phyloP scores from a whole-genome alignment of 257 asterid genomes.

The Scutellaria baicalensis region DNA sequence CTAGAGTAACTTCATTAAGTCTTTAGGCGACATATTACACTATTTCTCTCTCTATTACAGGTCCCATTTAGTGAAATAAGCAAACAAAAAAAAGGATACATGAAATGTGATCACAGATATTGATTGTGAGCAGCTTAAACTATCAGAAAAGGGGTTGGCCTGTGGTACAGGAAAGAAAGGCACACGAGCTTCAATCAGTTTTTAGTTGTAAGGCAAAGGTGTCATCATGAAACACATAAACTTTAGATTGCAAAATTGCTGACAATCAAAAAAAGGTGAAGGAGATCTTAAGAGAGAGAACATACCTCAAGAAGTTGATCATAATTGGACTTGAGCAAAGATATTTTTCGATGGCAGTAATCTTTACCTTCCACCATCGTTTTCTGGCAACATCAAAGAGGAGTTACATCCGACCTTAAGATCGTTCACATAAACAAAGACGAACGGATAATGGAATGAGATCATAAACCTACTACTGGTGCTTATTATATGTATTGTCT shows the following conservation, averaged over 20 bases:
- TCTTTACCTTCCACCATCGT: constrained; percentile 88
- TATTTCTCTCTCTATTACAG: not conserved
- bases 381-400: constrained; percentile 43
- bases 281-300: not conserved
- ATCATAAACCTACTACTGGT: not conserved
- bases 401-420: not conserved
- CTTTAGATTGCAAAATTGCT: not conserved
- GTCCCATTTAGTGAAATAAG: not conserved
- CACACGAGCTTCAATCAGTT: not conserved
- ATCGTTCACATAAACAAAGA: not conserved
- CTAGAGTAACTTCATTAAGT: not conserved
- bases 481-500: not conserved
- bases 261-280: not conserved
- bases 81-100: not conserved
- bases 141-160: not conserved
- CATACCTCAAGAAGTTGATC: constrained; percentile 92
- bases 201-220: not conserved
- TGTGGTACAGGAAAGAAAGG: not conserved
- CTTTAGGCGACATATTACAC: not conserved
- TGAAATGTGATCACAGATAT: not conserved
- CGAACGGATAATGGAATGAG: not conserved
- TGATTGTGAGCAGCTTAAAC: not conserved
- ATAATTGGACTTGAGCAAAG: constrained; percentile 82
- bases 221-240: not conserved
- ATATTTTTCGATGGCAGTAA: constrained; percentile 81